Base-by-base conservation (phyloP, 73 alveolate species). In the Stentor coeruleus region DNA sequence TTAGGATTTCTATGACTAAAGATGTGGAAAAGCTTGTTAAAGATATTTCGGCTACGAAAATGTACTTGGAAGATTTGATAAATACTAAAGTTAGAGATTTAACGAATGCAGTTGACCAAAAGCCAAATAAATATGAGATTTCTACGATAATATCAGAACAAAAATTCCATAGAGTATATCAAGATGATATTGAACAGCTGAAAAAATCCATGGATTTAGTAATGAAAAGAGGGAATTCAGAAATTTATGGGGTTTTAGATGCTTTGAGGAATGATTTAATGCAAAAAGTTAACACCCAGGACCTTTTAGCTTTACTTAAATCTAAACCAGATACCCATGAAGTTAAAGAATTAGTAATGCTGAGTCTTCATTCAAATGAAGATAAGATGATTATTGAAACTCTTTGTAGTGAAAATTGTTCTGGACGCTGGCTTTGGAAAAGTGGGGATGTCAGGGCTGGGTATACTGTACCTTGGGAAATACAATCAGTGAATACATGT, bases 371-470 rank as follows among this genome's bases (percentile, higher is more conserved):
- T 38, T 77, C 93, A 79, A 87, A 94, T 84, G 93, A 94, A 59
- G 90, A 93, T 81, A 95, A 96, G 55, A 77, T 92, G 3, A 88
- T 96, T 55, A 96, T 89, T 88, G 98, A 94, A 75, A 91, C 98
- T 3, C 91, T 96, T 30, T 94, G 98, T 59, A 92, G 90, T 41
- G 97, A 94, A 85, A 96, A 94, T 85, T 87, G 93, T 74, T 86
- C 92, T 38, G 99, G 98, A 55, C 87, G 99, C 72, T 96, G 99
- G 98, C 74, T 94, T 20, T 96, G 99, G 98, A 92, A 96, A 82
- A 83, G 95, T 30, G 99, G 99, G 38, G 93, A 91, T 38, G 89
- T 94, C 36, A 94, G 91, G 75, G 82, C 85, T 49, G 91, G 93
- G 76, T 75, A 86, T 40, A 81, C 95, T 39, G 89, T 96, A 0